A percentile compares a stretch with the other conserved stretches of the same genome.
Conservation (phyloP, 2,329 filamentous ascomycete genomes). For the Aspergillus tanneri region DNA sequence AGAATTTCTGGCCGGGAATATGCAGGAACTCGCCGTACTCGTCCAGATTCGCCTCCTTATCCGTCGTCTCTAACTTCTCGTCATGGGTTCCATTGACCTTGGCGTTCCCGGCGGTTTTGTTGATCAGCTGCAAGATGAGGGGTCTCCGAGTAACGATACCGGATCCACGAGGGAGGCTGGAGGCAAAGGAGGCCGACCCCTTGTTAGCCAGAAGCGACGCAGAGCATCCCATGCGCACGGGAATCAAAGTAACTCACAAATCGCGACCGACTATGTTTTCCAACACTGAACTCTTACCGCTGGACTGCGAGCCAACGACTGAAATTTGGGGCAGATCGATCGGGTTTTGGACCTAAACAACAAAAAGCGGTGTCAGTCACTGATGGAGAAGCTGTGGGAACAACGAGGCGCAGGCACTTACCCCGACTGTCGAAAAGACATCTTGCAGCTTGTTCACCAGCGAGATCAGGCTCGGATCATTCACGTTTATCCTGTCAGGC, state of each 20-base stretch:
- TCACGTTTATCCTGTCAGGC: conserved; percentile 63
- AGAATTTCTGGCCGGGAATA: conserved; percentile 95
- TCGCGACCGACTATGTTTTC: conserved; percentile 99
- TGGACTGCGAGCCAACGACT: conserved; percentile 97
- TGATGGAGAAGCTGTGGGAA: conserved; percentile 10
- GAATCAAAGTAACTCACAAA: conserved; percentile 80
- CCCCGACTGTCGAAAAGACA: conserved; percentile 96
- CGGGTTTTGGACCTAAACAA: conserved; percentile 81
- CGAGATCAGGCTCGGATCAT: conserved; percentile 67
- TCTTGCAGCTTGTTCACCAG: conserved; percentile 99
- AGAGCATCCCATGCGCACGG: conserved; percentile 1
- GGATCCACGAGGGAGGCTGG: conserved; percentile 89
- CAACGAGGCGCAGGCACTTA: conserved; percentile 45
- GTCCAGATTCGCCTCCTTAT: conserved; percentile 85
- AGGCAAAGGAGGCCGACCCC: conserved; percentile 10
- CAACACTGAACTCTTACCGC: conserved; percentile 97
- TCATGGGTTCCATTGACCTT: conserved; percentile 70
- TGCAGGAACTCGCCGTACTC: conserved; percentile 99
- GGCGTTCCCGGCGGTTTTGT: conserved; percentile 66
- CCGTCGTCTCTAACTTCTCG: conserved; percentile 65
- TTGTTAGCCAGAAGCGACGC: conserved; percentile 26
- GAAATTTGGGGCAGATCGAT: conserved; percentile 98
- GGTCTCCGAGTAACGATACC: conserved; percentile 96
- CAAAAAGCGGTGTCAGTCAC: conserved; percentile 29
- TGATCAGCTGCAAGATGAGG: conserved; percentile 96